Base-by-base conservation (phyloP, 768 basidiomycete genomes). In the Mycena chlorophos region DNA sequence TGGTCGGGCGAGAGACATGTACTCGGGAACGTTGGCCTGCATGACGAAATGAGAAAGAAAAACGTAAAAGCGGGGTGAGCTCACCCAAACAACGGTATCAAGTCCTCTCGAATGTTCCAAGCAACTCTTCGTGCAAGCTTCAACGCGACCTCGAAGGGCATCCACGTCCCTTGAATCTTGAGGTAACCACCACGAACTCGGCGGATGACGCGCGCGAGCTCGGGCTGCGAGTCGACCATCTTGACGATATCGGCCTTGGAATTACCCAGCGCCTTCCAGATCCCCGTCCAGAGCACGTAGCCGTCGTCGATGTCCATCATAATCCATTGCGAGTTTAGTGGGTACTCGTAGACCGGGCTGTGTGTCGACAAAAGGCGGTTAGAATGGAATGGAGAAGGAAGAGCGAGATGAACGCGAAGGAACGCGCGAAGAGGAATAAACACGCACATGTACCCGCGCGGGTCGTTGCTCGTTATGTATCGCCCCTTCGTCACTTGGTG, bases 231-330 rank as follows among this genome's bases (percentile, higher is more conserved):
- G 74, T 94, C 92, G 64, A 94, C 84, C 83, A 94, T 93, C 69
- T 90, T 91, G 43, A 94, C 89, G 52, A 94, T 92, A 75, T 94
- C 92, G 64, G 92, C 91, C 82, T 92, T 92, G n/a, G 90, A 89
- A 61, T 92, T 91, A 51, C 90, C 90, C 39, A 92, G 81, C 28
- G 90, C 90, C 79, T 94, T 94, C 92, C 92, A 94, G 51, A 94
- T 94, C 10, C 91, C 89, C 1, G 93, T 94, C 91, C 92, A 94
- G 17, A 93, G 76, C 55, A 94, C 87, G 68, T 91, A 94, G 3
- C 92, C 92, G 68, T 93, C 91, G 68, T 94, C 92, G 66, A 91
- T 88, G 74, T 94, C 92, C 83, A 94, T 91, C 92, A 94, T 94
- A 65, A 94, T 90, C 89, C 91, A 92, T 66, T 94, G 91, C 20